Evolutionary conservation across 2,329 filamentous ascomycete genomes (phyloP), one percentile per base, ranked within the genome.

Genomic region (Penicillium hordei): DNA sequence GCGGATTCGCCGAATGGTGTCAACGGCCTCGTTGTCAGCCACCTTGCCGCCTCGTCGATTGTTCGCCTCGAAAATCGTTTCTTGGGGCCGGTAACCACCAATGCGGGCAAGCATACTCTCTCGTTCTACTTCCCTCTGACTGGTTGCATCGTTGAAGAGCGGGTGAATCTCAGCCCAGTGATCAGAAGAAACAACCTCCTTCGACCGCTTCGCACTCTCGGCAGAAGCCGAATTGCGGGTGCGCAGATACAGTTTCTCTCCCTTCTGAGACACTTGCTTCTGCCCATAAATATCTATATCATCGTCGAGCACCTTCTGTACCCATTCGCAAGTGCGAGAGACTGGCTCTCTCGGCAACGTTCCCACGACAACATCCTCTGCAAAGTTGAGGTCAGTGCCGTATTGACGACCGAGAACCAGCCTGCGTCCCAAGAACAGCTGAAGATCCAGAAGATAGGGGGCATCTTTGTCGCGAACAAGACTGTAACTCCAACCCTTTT

Each of bases 11-110:
- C 76, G 75, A 59, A 80, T 79, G 9, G 75, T 77, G 44, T 83
- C 72, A 78, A 86, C 45, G 81, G 87, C 53, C 82, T 88, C 59
- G 89, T 91, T 72, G 83, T 88, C 72, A 84, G 84, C 68, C 88
- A 84, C 70, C 89, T 83, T 81, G 63, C 89, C 88, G 39, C 87
- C 89, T 60, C 87, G 84, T 65, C 88, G 86, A 7, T 90, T 90
- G 63, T 90, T 89, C 61, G 97, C 88, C 75, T 99, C 94, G 67
- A 99, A 99, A n/a, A 99, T 91, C 0, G 93, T 97, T 75, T 99
- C 94, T 43, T 88, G 82, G 0, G 95, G 94, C 66, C 91, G 86
- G 78, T 94, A 99, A 2, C 89, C 89, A 67, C 91, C 93, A 57
- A 99, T 91, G 58, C 88, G 86, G 33, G 91, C 91, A 31, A 99